A percentile compares a stretch with the other conserved stretches of the same genome.
Evolutionary conservation across 495 filamentous ascomycete genomes (phyloP).

Genomic region (Xylaria nigripes): DNA sequence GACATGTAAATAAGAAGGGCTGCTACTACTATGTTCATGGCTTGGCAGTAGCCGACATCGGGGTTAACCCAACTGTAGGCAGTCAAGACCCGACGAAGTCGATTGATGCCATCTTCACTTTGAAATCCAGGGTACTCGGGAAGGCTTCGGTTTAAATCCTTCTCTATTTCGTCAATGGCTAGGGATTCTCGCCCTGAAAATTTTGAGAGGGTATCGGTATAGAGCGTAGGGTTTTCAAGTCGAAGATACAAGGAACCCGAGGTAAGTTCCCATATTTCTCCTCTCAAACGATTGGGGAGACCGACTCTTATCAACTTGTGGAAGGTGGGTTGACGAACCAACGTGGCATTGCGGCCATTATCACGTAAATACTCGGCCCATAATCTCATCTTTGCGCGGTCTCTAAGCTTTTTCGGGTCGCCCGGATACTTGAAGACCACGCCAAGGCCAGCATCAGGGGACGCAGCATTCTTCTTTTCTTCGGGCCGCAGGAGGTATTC

Average conservation of each 20-base stretch:
- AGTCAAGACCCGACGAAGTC: slow-evolving; percentile 80
- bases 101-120: slow-evolving; percentile 87
- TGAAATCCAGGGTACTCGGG: slow-evolving; percentile 97
- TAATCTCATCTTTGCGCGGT: slow-evolving; percentile 92
- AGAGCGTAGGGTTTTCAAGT: slow-evolving; percentile 75
- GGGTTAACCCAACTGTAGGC: slow-evolving; percentile 95
- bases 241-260: slow-evolving; percentile 85
- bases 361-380: slow-evolving; percentile 96
- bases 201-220: slow-evolving; percentile 72
- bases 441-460: slow-evolving; percentile 86
- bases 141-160: slow-evolving; percentile 90
- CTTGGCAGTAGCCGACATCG: slow-evolving; percentile 95
- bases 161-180: slow-evolving; percentile 97
- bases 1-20: slow-evolving; percentile 98
- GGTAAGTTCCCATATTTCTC: slow-evolving; percentile 92
- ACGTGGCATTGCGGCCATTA: slow-evolving; percentile 85
- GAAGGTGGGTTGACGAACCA: slow-evolving; percentile 92
- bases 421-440: slow-evolving; percentile 93
- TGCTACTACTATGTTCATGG: slow-evolving; percentile 98
- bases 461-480: slow-evolving; percentile 47
- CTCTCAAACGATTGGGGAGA: slow-evolving; percentile 82
- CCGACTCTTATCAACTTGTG: slow-evolving; percentile 95
- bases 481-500: slow-evolving; percentile 72
- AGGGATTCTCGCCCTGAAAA: slow-evolving; percentile 76
- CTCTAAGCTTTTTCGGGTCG: slow-evolving; percentile 88